phyloP scores from a whole-genome alignment of 2,329 filamentous ascomycete genomes.

The Pseudofabraea citricarpa region DNA sequence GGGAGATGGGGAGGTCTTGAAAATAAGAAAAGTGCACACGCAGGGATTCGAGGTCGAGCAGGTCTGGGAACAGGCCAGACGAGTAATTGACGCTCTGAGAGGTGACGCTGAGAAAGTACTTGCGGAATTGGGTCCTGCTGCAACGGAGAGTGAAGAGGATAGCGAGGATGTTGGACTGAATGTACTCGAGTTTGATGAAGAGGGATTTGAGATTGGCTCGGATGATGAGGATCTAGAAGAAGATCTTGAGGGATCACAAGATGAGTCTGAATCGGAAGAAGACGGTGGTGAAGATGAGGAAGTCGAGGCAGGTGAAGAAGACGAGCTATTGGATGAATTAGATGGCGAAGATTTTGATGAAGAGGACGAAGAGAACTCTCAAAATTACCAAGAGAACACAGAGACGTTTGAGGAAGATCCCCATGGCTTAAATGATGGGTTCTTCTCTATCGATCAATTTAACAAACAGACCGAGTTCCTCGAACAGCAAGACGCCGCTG shows the following conservation, averaged over 20 bases:
- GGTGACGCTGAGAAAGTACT: constrained; percentile 46
- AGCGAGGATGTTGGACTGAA: constrained; percentile 32
- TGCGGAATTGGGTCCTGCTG: constrained; percentile 27
- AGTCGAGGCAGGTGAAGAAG: constrained; percentile 28
- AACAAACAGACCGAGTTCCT: constrained; percentile 89
- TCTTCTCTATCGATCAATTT: constrained; percentile 97
- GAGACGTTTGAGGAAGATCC: constrained; percentile 66
- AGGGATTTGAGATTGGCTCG: constrained; percentile 32
- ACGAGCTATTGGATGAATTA: constrained; percentile 28
- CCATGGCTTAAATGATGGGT: constrained; percentile 89
- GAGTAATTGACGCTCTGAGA: constrained; percentile 67
- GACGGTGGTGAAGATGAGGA: constrained; percentile 29
- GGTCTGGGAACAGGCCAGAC: constrained; percentile 89
- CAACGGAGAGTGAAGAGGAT: constrained; percentile 22
- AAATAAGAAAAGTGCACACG: constrained; percentile 76
- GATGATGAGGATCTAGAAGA: constrained; percentile 27
- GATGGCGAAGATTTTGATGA: constrained; percentile 28
- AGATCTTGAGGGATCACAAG: constrained; percentile 28
- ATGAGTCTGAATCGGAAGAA: constrained; percentile 30
- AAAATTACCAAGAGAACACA: constrained; percentile 40
- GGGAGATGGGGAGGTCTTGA: constrained; percentile 50
- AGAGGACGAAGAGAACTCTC: constrained; percentile 41
- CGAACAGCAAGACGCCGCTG: constrained; percentile 77
- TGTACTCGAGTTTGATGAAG: constrained; percentile 32
- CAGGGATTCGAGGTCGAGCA: constrained; percentile 85